A percentile compares a stretch with the other conserved stretches of the same genome.
Evolutionary conservation across 2,329 filamentous ascomycete genomes (phyloP).

Genomic region (Tolypocladium ophioglossoides): DNA sequence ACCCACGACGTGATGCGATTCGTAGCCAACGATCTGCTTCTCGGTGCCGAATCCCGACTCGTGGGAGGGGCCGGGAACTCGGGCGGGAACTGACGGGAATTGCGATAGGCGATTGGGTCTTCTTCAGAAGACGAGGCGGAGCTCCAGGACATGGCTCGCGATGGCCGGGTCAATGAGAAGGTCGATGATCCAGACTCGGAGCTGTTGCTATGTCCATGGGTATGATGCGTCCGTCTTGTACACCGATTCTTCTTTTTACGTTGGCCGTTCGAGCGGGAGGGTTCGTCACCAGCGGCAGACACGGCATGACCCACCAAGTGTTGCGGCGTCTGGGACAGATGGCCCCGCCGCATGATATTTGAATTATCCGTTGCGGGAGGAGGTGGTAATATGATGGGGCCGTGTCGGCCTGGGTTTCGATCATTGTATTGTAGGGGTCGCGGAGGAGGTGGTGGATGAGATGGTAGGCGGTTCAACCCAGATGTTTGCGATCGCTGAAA

Average conservation of each 20-base stretch:
- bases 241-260: neutral
- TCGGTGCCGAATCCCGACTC: slow-evolving; percentile 9
- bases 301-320: neutral
- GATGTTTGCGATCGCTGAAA: neutral
- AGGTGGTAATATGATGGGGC: neutral
- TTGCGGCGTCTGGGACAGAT: neutral
- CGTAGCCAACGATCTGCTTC: slow-evolving; percentile 17
- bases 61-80: slow-evolving; percentile 16
- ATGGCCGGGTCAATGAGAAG: slow-evolving; percentile 12
- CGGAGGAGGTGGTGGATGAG: neutral
- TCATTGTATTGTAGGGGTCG: neutral
- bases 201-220: neutral
- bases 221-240: neutral
- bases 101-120: slow-evolving; percentile 17
- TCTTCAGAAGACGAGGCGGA: slow-evolving; percentile 15
- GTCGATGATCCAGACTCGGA: slow-evolving; percentile 11
- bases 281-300: neutral
- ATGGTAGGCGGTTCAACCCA: too few relatives aligned
- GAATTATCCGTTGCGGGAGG: neutral
- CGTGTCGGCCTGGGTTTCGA: neutral
- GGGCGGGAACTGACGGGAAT: slow-evolving; percentile 21
- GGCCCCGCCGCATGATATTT: neutral
- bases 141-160: slow-evolving; percentile 9
- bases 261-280: neutral
- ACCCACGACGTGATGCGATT: slow-evolving; percentile 24